Evolutionary conservation across 495 filamentous ascomycete species (phyloP).

Genomic region (Penicillium argentinense): DNA sequence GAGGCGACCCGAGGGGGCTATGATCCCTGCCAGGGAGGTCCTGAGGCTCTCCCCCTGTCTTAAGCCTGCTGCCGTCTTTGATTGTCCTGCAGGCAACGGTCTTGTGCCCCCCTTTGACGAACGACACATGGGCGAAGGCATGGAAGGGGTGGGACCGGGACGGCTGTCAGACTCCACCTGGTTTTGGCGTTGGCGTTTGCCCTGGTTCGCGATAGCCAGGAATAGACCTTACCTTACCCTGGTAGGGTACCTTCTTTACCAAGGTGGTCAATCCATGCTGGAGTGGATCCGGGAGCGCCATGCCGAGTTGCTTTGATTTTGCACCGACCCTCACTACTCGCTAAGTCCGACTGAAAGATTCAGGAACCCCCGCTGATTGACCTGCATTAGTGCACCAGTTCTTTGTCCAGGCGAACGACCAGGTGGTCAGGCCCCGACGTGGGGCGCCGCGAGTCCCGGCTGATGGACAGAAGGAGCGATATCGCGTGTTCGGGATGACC

Average conservation of each 20-base stretch:
- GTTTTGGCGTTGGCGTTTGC: too few species aligned
- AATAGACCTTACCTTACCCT: too few species aligned
- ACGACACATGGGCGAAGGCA: constrained; percentile 9
- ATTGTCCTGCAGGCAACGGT: not conserved
- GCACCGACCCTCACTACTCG: too few species aligned
- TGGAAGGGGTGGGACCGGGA: not conserved
- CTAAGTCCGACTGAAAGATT: too few species aligned
- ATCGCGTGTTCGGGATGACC: constrained; percentile 91
- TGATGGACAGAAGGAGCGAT: constrained; percentile 50
- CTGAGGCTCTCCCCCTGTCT: constrained; percentile 2
- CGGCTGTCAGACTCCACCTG: constrained; percentile 4
- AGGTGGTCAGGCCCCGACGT: constrained; percentile 54
- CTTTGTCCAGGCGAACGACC: constrained; percentile 62
- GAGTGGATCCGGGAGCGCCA: too few species aligned
- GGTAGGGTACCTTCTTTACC: too few species aligned
- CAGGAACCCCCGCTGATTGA: not conserved
- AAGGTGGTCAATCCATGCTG: too few species aligned
- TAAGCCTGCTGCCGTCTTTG: too few species aligned
- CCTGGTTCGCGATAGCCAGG: too few species aligned
- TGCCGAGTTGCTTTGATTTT: too few species aligned
- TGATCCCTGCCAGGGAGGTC: not conserved
- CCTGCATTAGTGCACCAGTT: constrained; percentile 73
- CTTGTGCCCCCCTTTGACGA: not conserved
- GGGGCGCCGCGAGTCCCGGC: constrained; percentile 29
- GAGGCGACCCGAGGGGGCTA: not conserved